phyloP scores from a whole-genome alignment of 176 grass and related monocot genomes.

The Bothriochloa decipiens region DNA sequence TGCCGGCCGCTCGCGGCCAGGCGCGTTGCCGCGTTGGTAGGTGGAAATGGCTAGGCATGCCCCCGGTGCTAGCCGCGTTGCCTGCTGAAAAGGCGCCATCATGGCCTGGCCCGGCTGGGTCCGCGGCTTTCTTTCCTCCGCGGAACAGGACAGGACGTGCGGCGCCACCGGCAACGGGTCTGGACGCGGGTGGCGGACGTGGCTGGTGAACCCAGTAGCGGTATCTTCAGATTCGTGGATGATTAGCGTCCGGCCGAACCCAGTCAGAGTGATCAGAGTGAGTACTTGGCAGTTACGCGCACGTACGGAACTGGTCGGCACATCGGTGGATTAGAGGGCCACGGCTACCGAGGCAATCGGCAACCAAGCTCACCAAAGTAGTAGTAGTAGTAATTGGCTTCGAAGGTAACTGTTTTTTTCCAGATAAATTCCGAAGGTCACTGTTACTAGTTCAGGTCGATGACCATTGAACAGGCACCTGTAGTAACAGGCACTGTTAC shows the following conservation, averaged over 20 bases:
- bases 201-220: neutral
- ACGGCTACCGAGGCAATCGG: neutral
- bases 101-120: constrained; percentile 15
- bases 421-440: no score
- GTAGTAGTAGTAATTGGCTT: no score
- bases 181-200: neutral
- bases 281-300: neutral
- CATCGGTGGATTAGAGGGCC: neutral
- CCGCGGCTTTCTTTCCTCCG: neutral
- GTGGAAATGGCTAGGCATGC: neutral
- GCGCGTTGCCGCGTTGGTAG: neutral
- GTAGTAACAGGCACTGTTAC: no score
- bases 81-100: constrained; percentile 48
- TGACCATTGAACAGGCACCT: neutral
- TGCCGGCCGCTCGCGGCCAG: no score
- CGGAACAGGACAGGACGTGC: neutral
- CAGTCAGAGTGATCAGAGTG: no score
- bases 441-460: neutral
- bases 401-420: no score
- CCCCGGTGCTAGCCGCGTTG: neutral
- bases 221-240: neutral
- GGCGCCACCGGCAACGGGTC: no score
- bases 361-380: neutral
- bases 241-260: neutral
- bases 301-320: neutral